Evolutionary conservation across 2,329 filamentous ascomycete species (phyloP).

Genomic region (Penicillium sp.): DNA sequence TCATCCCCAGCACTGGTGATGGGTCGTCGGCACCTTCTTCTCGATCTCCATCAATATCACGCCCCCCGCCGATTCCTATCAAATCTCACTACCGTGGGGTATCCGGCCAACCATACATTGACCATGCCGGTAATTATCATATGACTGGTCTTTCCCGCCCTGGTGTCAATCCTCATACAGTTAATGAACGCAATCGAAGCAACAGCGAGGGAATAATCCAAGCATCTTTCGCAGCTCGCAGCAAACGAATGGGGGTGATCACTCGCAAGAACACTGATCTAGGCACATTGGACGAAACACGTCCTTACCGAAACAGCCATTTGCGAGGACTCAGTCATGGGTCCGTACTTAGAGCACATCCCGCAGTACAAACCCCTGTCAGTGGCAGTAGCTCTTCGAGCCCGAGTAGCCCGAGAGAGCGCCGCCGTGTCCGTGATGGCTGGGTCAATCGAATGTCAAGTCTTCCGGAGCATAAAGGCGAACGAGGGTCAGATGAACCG

Average conservation of each 20-base stretch:
- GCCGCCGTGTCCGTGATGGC: conserved; percentile 45
- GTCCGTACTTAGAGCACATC: conserved; percentile 52
- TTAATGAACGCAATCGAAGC: conserved; percentile 63
- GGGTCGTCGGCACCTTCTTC: conserved; percentile 67
- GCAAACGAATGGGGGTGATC: conserved; percentile 65
- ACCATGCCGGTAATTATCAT: conserved; percentile 37
- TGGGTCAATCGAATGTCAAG: conserved; percentile 60
- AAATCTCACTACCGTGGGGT: conserved; percentile 75
- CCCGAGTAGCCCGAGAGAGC: conserved; percentile 49
- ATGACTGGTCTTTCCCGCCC: conserved; percentile 65
- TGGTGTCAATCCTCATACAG: conserved; percentile 70
- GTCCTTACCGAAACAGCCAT: conserved; percentile 57
- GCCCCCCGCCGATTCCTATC: conserved; percentile 76
- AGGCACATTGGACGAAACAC: conserved; percentile 57
- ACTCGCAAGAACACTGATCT: conserved; percentile 61
- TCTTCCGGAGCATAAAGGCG: conserved; percentile 59
- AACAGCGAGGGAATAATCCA: conserved; percentile 65
- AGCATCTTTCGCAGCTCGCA: conserved; percentile 51
- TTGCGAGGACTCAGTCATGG: conserved; percentile 63
- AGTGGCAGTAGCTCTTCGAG: conserved; percentile 48
- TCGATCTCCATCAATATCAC: conserved; percentile 68
- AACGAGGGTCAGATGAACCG: conserved; percentile 51
- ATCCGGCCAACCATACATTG: conserved; percentile 39
- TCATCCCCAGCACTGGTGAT: conserved; percentile 52
- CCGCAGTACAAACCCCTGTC: conserved; percentile 30